Conservation (phyloP, 2,329 filamentous ascomycete species). For the Fusarium caatingaense region DNA sequence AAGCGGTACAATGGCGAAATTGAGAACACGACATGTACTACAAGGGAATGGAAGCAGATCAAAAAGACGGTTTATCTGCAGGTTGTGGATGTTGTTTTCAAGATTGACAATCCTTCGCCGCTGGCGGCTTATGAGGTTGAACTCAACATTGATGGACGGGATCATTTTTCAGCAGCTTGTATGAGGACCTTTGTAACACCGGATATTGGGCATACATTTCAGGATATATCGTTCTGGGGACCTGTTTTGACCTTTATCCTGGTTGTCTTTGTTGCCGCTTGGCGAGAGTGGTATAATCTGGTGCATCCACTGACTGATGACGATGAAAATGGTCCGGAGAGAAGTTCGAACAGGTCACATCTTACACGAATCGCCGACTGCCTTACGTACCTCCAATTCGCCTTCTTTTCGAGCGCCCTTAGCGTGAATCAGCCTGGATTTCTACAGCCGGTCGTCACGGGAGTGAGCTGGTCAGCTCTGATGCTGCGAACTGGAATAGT, state of each 20-base stretch:
- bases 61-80: neutral
- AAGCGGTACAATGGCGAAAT: slow-evolving; percentile 27
- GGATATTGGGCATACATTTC: slow-evolving; percentile 17
- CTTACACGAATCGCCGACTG: slow-evolving; percentile 60
- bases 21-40: slow-evolving; percentile 33
- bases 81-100: slow-evolving; percentile 5
- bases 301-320: slow-evolving; percentile 20
- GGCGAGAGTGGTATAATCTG: slow-evolving; percentile 31
- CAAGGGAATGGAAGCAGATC: neutral
- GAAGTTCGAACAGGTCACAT: slow-evolving; percentile 19
- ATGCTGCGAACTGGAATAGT: slow-evolving; percentile 62
- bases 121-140: slow-evolving; percentile 36
- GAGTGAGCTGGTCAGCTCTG: slow-evolving; percentile 74
- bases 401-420: slow-evolving; percentile 75
- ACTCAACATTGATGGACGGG: slow-evolving; percentile 29
- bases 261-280: slow-evolving; percentile 33
- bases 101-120: slow-evolving; percentile 47
- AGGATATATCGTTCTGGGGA: slow-evolving; percentile 24
- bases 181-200: slow-evolving; percentile 34
- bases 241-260: slow-evolving; percentile 20
- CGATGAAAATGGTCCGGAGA: slow-evolving; percentile 3
- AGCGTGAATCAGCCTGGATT: slow-evolving; percentile 80
- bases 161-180: slow-evolving; percentile 28
- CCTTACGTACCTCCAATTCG: slow-evolving; percentile 80
- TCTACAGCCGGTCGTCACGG: slow-evolving; percentile 76